Evolutionary conservation across 306 rosid genomes (phyloP).

Genomic region (Calophaca sinica): DNA sequence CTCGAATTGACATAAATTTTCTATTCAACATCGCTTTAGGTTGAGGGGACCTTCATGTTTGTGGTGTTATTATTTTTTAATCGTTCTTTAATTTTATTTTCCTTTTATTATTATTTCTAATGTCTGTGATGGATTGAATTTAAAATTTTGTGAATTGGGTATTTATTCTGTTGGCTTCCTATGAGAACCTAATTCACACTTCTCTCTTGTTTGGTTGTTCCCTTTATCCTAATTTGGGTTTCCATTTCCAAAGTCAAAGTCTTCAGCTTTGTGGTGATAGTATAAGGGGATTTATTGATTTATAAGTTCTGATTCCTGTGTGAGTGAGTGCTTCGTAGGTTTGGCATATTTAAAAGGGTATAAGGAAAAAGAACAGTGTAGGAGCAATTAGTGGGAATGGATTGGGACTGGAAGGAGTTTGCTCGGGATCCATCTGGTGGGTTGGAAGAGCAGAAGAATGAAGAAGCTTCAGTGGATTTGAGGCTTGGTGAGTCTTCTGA

Average conservation of each 20-base stretch:
- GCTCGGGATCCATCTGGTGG: conserved; percentile 66
- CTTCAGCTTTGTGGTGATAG: conserved; percentile 37
- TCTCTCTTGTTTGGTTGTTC: conserved; percentile 35
- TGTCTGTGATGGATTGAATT: conserved; percentile 46
- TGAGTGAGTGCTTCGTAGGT: conserved; percentile 55
- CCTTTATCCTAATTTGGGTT: conserved; percentile 41
- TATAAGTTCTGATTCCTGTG: conserved; percentile 51
- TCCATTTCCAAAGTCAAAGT: conserved; percentile 48
- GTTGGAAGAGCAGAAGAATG: conserved; percentile 46
- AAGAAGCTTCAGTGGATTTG: conserved; percentile 55
- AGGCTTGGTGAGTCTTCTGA: conserved; percentile 54
- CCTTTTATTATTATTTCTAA: not conserved
- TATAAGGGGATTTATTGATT: not conserved
- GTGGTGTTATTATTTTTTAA: conserved; percentile 1
- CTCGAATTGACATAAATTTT: conserved; percentile 41
- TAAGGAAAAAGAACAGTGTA: conserved; percentile 32
- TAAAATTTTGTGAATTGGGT: conserved; percentile 42
- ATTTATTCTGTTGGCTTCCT: conserved; percentile 52
- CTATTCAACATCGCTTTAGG: conserved; percentile 41
- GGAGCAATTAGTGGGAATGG: conserved; percentile 61
- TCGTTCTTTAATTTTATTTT: not conserved
- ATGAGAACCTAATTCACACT: conserved; percentile 51
- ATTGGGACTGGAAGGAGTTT: conserved; percentile 81
- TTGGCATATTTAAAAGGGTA: conserved; percentile 46
- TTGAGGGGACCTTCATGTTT: conserved; percentile 50